Evolutionary conservation across 2,329 filamentous ascomycete genomes (phyloP).

Genomic region (Botrytis byssoidea): DNA sequence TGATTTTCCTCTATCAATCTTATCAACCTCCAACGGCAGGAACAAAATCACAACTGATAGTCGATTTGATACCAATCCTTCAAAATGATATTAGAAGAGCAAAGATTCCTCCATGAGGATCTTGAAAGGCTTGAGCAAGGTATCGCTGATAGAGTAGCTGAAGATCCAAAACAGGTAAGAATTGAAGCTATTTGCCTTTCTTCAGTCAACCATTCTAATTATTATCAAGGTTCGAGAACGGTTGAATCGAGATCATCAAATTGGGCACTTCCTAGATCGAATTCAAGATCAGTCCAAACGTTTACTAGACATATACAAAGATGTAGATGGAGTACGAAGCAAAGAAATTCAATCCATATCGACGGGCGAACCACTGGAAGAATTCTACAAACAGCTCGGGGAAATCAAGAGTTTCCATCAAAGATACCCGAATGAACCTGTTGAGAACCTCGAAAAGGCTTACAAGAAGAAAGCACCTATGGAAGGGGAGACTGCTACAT

Average conservation of each 20-base stretch:
- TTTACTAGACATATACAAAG: constrained; percentile 79
- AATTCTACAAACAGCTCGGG: constrained; percentile 83
- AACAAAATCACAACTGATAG: neutral
- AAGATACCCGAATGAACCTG: constrained; percentile 88
- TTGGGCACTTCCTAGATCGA: constrained; percentile 79
- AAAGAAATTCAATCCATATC: constrained; percentile 83
- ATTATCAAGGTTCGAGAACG: constrained; percentile 74
- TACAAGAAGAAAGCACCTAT: constrained; percentile 72
- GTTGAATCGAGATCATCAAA: constrained; percentile 87
- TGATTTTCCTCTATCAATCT: neutral
- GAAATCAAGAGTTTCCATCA: constrained; percentile 85
- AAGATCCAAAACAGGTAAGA: constrained; percentile 83
- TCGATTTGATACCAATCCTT: neutral
- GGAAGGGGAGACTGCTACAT: constrained; percentile 60
- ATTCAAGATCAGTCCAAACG: constrained; percentile 83
- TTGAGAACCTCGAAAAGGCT: constrained; percentile 90
- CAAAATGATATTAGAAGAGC: constrained; percentile 82
- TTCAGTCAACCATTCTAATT: neutral
- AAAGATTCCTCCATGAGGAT: constrained; percentile 93
- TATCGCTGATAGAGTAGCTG: constrained; percentile 81
- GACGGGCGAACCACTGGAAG: constrained; percentile 81
- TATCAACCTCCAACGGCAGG: neutral
- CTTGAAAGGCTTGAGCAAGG: constrained; percentile 93
- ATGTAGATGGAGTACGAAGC: constrained; percentile 67
- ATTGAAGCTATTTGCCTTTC: neutral